Conservation (phyloP, 192 early-diverging fungal species). For the Mortierella alpina region DNA sequence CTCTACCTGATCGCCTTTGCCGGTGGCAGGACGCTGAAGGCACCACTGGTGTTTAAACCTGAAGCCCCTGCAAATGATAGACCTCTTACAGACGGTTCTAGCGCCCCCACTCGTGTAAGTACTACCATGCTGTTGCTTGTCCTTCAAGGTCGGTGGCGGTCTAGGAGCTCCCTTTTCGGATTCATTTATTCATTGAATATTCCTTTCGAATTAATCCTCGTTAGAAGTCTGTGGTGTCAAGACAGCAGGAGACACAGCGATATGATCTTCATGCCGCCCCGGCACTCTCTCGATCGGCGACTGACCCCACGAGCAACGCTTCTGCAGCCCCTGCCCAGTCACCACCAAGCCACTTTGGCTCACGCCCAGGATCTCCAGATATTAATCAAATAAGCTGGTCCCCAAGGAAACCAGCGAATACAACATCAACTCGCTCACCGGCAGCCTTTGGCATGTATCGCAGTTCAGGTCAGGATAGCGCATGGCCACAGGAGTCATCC, state of each 20-base stretch:
- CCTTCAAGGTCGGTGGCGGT: no score
- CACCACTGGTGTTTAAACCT: no score
- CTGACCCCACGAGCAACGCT: background rate
- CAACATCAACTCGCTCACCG: background rate
- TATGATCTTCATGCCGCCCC: background rate
- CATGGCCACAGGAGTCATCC: background rate
- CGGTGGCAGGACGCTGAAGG: background rate
- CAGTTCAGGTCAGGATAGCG: slow-evolving; percentile 15
- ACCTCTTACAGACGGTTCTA: no score
- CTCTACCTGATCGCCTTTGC: slow-evolving; percentile 2
- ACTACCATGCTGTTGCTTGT: no score
- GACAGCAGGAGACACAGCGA: no score
- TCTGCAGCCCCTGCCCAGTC: background rate
- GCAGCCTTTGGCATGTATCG: slow-evolving; percentile 39
- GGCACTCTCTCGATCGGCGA: background rate
- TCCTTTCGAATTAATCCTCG: no score
- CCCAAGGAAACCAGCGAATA: slow-evolving; percentile 10
- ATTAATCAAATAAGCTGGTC: slow-evolving; percentile 36
- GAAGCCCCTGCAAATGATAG: no score
- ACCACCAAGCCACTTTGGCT: background rate
- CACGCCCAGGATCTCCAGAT: slow-evolving; percentile 16
- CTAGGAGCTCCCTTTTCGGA: no score
- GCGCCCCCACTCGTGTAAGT: no score
- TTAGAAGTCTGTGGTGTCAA: no score
- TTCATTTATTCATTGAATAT: no score